Conservation (phyloP, 2,329 filamentous ascomycete species). For the Pseudopyricularia javanii region DNA sequence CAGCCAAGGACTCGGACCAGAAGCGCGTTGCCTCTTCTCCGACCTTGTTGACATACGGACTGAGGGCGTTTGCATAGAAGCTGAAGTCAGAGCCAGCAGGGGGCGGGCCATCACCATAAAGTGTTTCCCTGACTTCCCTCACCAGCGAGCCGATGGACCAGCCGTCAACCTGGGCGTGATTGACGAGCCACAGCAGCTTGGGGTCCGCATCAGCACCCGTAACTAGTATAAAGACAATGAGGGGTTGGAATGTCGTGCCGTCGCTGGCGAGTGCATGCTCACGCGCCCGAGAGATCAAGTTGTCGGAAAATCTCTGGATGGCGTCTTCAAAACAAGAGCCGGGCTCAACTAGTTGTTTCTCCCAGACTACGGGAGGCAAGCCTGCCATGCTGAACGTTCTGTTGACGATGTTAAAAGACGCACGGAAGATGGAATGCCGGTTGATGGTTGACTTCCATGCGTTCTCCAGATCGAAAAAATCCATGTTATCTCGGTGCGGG, state of each 20-base stretch:
- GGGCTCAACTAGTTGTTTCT: neutral
- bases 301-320: neutral
- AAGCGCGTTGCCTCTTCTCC: no score
- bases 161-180: neutral
- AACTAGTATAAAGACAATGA: neutral
- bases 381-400: neutral
- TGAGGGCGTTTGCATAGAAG: no score
- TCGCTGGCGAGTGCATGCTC: neutral
- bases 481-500: neutral
- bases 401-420: no score
- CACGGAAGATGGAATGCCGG: neutral
- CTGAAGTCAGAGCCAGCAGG: no score
- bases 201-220: neutral
- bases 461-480: neutral
- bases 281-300: neutral
- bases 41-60: no score
- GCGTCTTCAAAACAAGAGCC: neutral
- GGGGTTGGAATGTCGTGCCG: neutral
- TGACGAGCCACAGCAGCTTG: neutral
- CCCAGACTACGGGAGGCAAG: neutral
- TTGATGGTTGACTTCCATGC: neutral
- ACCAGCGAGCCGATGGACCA: neutral
- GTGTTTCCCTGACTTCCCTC: slow-evolving; percentile 22
- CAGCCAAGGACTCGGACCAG: no score
- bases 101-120: no score